Evolutionary conservation across 2,329 filamentous ascomycete genomes (phyloP).

Genomic region (Amauroascus niger): DNA sequence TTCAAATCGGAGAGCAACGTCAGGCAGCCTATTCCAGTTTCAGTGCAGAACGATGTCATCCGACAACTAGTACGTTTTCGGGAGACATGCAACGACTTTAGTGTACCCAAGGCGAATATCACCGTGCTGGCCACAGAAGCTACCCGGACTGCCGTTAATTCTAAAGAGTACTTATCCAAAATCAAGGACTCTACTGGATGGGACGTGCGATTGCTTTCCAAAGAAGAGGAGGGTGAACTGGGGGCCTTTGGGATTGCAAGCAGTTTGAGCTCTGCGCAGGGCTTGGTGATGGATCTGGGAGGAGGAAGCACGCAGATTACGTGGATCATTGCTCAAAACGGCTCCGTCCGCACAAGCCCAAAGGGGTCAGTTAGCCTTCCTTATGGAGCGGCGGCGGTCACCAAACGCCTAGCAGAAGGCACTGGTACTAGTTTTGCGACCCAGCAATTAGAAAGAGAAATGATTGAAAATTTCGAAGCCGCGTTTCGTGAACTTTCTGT

Average conservation of each 20-base stretch:
- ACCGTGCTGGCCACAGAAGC: conserved; percentile 80
- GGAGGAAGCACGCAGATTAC: conserved; percentile 64
- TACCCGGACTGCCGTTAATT: conserved; percentile 70
- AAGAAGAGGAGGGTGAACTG: conserved; percentile 70
- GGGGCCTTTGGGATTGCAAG: conserved; percentile 77
- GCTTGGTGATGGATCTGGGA: conserved; percentile 78
- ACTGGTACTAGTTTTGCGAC: conserved; percentile 33
- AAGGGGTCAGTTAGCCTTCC: conserved; percentile 55
- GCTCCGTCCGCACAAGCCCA: conserved; percentile 44
- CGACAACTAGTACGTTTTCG: conserved; percentile 60
- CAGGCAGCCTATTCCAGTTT: conserved; percentile 46
- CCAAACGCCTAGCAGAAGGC: conserved; percentile 43
- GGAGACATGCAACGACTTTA: conserved; percentile 58
- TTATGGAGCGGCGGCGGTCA: conserved; percentile 60
- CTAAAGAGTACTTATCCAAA: conserved; percentile 53
- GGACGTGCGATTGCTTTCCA: conserved; percentile 61
- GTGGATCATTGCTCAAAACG: conserved; percentile 50
- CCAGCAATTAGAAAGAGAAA: conserved; percentile 45
- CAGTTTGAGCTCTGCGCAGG: conserved; percentile 58
- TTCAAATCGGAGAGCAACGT: conserved; percentile 35
- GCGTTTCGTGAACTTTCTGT: conserved; percentile 52
- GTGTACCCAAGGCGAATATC: conserved; percentile 55
- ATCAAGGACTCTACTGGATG: conserved; percentile 59
- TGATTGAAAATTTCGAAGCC: conserved; percentile 48
- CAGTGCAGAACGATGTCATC: conserved; percentile 58